phyloP scores from a whole-genome alignment of 1,284 basidiomycete species.

The Dichomitus squalens region DNA sequence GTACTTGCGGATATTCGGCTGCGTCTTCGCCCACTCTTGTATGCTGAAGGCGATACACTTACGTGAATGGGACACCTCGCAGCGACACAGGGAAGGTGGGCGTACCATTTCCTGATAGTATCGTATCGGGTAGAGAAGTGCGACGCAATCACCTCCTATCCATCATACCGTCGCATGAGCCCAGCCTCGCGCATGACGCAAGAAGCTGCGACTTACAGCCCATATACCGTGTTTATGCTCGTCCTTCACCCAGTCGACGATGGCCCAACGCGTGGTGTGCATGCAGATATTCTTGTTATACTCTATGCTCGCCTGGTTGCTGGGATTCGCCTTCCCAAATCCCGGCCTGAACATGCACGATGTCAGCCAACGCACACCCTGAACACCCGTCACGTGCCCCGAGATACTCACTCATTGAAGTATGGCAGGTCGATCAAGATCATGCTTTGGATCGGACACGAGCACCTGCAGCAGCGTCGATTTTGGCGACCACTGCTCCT shows the following conservation, averaged over 20 bases:
- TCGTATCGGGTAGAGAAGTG: slow-evolving; percentile 47
- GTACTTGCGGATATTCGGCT: slow-evolving; percentile 33
- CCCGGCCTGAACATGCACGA: slow-evolving; percentile 41
- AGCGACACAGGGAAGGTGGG: not conserved
- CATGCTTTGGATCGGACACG: slow-evolving; percentile 60
- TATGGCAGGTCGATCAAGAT: slow-evolving; percentile 57
- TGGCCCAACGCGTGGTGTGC: slow-evolving; percentile 51
- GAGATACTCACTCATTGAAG: slow-evolving; percentile 52
- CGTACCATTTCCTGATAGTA: slow-evolving; percentile 46
- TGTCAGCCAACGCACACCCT: not conserved
- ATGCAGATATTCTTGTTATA: slow-evolving; percentile 47
- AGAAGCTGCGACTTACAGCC: slow-evolving; percentile 38
- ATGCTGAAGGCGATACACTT: slow-evolving; percentile 34
- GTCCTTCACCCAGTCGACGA: slow-evolving; percentile 53
- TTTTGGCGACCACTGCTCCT: slow-evolving; percentile 54
- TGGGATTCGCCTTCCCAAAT: slow-evolving; percentile 42
- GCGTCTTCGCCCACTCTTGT: slow-evolving; percentile 38
- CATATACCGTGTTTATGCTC: slow-evolving; percentile 46
- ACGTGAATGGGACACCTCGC: too few relatives aligned
- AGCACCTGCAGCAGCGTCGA: slow-evolving; percentile 59
- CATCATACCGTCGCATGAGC: not conserved
- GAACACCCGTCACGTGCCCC: too few relatives aligned
- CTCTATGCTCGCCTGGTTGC: slow-evolving; percentile 36
- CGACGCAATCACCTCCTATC: slow-evolving; percentile 50
- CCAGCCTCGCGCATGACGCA: not conserved